Conservation (phyloP, 768 basidiomycete genomes). For the Pholiota microspora region DNA sequence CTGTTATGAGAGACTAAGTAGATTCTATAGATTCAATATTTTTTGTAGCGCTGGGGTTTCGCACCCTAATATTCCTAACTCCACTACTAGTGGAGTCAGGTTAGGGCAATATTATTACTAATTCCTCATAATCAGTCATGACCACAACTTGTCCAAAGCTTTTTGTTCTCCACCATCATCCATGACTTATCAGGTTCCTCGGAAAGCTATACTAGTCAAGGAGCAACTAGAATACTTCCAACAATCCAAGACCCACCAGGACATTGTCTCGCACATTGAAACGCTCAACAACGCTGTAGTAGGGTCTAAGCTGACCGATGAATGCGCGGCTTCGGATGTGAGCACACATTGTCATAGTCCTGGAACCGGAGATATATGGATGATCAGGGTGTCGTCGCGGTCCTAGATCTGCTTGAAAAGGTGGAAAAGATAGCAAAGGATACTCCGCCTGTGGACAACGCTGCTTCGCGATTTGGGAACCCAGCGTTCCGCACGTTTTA, state of each 20-base stretch:
- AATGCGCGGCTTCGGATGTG: conserved; percentile 58
- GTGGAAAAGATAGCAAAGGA: conserved; percentile 65
- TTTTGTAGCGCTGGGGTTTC: no score
- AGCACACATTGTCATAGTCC: conserved; percentile 24
- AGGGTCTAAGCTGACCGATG: conserved; percentile 72
- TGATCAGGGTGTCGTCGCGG: conserved; percentile 56
- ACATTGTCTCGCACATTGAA: conserved; percentile 70
- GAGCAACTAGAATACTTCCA: conserved; percentile 85
- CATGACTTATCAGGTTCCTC: conserved; percentile 49
- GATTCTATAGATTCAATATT: no score
- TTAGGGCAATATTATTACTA: no score
- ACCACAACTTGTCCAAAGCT: no score
- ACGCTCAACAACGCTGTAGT: conserved; percentile 73
- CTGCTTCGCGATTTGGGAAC: conserved; percentile 92
- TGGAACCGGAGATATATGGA: conserved; percentile 6
- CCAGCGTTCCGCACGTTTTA: conserved; percentile 94
- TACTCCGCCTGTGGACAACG: conserved; percentile 87
- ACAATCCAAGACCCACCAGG: conserved; percentile 62
- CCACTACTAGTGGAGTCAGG: no score
- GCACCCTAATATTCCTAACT: no score
- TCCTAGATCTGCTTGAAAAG: conserved; percentile 62
- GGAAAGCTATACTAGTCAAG: conserved; percentile 73
- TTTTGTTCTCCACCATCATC: no score
- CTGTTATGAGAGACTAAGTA: no score
- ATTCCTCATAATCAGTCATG: no score